Base-by-base conservation (phyloP, 441 rosid species). In the Raphanus hybrid region DNA sequence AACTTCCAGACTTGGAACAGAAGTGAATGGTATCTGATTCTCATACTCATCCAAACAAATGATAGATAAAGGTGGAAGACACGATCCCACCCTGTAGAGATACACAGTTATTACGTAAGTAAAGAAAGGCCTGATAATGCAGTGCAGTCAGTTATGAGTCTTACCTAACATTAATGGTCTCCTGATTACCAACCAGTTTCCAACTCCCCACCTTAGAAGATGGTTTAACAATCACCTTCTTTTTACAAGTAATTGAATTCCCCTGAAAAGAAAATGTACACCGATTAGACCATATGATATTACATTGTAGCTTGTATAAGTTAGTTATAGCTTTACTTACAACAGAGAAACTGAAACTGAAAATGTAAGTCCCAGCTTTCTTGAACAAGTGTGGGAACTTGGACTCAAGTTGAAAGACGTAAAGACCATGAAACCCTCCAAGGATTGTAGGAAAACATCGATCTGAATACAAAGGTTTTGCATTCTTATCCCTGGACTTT, bases 1-100 rank as follows among this genome's bases (percentile, higher is more conserved):
- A 63, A 87, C 81, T 26, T 68, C 39, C 54, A 88, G 77, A 23
- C 70, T 35, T 58, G 89, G 92, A 72, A 75, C 61, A 64, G 78
- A 75, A 43, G 76, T 6, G 74, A 92, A 87, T 16, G 77, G 81
- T 32, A 83, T 86, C 59, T 10, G 83, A 76, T 89, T 91, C 65
- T 69, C 85, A 75, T 74, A 83, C 74, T 74, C 75, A 82, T 92
- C 97, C 45, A 81, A 80, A 71, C 93, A 86, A 35, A 81, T 85
- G 57, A 92, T 67, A 58, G 55, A 66, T 45, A 81, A 18, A 16
- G 75, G 69, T 10, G 87, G 87, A 63, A 86, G 82, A 16, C 32
- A 70, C 4, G 87, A 87, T 77, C 97, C 94, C 43, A 86, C 87
- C 76, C 96, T 92, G 86, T 66, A 67, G 59, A 79, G 59, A 79